Evolutionary conservation across 2,329 filamentous ascomycete species (phyloP).

Genomic region (Microsporum canis): DNA sequence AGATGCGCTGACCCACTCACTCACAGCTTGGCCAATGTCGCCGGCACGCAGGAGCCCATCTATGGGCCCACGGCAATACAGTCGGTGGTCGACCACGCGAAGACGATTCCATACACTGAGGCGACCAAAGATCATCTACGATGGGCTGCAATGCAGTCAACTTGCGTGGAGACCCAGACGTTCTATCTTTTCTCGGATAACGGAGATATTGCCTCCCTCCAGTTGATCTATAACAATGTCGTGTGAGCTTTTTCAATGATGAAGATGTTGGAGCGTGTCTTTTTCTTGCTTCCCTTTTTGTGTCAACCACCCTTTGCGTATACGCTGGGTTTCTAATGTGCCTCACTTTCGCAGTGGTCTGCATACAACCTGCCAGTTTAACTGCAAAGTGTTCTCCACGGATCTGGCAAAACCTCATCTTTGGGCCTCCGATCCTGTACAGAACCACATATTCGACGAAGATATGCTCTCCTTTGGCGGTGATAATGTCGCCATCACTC

Average conservation of each 20-base stretch:
- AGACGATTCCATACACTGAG: constrained; percentile 68
- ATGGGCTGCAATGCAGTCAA: constrained; percentile 72
- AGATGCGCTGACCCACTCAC: constrained; percentile 38
- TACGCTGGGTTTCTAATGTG: neutral
- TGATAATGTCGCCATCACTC: constrained; percentile 69
- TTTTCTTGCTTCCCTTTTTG: neutral
- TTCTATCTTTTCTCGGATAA: constrained; percentile 81
- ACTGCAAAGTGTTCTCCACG: constrained; percentile 77
- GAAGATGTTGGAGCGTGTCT: constrained; percentile 3
- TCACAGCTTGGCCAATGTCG: constrained; percentile 57
- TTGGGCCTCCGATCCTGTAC: constrained; percentile 73
- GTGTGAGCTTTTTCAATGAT: constrained; percentile 48
- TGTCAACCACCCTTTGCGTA: neutral
- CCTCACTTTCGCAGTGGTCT: constrained; percentile 53
- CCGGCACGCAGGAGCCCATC: constrained; percentile 90
- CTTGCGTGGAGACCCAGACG: constrained; percentile 84
- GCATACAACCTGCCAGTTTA: constrained; percentile 85
- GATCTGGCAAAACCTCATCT: constrained; percentile 61
- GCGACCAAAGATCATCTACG: constrained; percentile 64
- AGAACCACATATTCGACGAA: constrained; percentile 71
- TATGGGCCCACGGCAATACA: constrained; percentile 83
- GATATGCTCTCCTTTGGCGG: constrained; percentile 76
- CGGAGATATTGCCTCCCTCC: constrained; percentile 65
- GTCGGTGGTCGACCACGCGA: constrained; percentile 70
- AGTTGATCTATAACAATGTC: constrained; percentile 97